Evolutionary conservation across 2,329 filamentous ascomycete genomes (phyloP).

Genomic region (Ascochyta viciae-villosae): DNA sequence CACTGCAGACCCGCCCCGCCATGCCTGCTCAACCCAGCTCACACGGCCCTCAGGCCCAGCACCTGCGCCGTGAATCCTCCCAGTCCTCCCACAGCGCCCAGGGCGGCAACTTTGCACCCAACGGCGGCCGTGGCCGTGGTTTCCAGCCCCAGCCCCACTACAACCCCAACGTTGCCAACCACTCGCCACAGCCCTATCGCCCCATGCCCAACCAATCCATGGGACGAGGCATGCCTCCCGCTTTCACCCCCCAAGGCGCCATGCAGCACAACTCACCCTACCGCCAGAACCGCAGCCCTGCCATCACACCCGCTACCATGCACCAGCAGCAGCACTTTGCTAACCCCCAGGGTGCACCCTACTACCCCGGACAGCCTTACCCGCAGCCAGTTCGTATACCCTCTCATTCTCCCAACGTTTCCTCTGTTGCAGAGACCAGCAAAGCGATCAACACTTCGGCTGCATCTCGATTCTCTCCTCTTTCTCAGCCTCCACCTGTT

Average conservation of each 20-base stretch:
- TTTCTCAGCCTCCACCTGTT: constrained; percentile 13
- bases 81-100: constrained; percentile 76
- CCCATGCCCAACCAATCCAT: constrained; percentile 59
- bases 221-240: constrained; percentile 59
- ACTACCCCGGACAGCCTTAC: constrained; percentile 64
- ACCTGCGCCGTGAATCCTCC: constrained; percentile 85
- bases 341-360: constrained; percentile 67
- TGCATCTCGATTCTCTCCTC: constrained; percentile 23
- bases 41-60: constrained; percentile 67
- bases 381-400: constrained; percentile 67
- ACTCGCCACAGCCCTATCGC: constrained; percentile 63
- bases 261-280: constrained; percentile 65
- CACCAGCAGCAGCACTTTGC: constrained; percentile 64
- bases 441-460: constrained; percentile 25
- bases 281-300: constrained; percentile 66
- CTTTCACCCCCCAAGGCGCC: constrained; percentile 57
- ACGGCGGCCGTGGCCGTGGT: constrained; percentile 61
- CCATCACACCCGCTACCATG: constrained; percentile 66
- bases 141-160: constrained; percentile 52
- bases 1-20: constrained; percentile 70
- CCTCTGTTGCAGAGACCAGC: constrained; percentile 26
- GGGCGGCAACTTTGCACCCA: constrained; percentile 46
- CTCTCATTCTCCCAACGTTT: constrained; percentile 49
- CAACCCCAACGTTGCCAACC: constrained; percentile 51
- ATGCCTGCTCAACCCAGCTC: constrained; percentile 57